These are phyloP conservation scores for Xerocomellus intermedius DNA, from an alignment of 768 basidiomycete species.

Conservation along the genomic window DNA sequence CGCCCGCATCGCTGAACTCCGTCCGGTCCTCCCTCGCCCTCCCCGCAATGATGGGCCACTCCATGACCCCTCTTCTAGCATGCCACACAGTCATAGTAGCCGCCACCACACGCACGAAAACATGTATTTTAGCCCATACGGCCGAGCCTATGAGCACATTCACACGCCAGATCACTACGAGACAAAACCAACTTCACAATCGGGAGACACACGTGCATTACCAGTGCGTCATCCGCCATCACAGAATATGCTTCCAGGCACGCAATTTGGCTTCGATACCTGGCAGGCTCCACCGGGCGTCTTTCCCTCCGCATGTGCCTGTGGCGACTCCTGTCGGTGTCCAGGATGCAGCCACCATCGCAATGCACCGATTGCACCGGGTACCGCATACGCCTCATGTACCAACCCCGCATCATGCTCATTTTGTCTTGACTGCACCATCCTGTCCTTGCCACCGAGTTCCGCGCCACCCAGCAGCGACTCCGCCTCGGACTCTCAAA, in stretches of 20 bases:
- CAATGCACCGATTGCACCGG: constrained; percentile 36
- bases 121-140: constrained; percentile 63
- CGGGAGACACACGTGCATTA: constrained; percentile 21
- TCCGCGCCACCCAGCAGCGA: constrained; percentile 41
- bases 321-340: constrained; percentile 62
- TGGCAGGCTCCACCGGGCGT: constrained; percentile 23
- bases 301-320: constrained; percentile 56
- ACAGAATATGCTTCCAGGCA: constrained; percentile 29
- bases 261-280: constrained; percentile 24
- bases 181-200: constrained; percentile 13
- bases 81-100: constrained; percentile 39
- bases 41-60: constrained; percentile 37
- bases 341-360: constrained; percentile 63
- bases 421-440: constrained; percentile 63
- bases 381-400: constrained; percentile 39
- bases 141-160: constrained; percentile 58
- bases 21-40: constrained; percentile 70
- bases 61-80: constrained; percentile 48
- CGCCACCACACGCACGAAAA: constrained; percentile 53
- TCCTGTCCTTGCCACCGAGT: constrained; percentile 47
- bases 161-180: constrained; percentile 38
- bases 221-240: constrained; percentile 20
- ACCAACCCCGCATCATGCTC: constrained; percentile 38
- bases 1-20: constrained; percentile 61
- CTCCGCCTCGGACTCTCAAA: constrained; percentile 43